Conservation (phyloP, 202 grass and related monocot genomes). For the Digitaria exilis region DNA sequence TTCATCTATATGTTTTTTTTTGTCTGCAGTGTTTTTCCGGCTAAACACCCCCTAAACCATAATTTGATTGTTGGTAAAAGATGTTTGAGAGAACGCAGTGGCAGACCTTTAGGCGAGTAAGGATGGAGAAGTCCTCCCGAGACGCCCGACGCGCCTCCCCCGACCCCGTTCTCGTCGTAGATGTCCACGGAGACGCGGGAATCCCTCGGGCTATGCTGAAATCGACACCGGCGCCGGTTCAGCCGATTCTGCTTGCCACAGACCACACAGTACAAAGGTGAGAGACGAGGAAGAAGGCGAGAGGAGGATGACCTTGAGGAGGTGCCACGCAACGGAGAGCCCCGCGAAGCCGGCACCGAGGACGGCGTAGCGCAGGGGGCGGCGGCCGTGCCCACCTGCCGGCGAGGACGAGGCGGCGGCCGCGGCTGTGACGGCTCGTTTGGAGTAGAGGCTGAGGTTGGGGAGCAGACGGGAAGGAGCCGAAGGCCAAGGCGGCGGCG, state of each 20-base stretch:
- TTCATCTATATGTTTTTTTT: too few relatives aligned
- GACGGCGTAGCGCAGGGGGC: conserved; percentile 65
- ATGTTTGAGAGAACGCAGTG: conserved; percentile 8
- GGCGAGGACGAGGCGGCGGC: not conserved
- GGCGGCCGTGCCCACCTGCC: not conserved
- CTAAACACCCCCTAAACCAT: not conserved
- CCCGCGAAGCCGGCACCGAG: conserved; percentile 88
- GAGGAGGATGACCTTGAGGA: conserved; percentile 66
- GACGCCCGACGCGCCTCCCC: conserved; percentile 81
- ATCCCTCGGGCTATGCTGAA: conserved; percentile 62
- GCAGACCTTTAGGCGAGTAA: conserved; percentile 82
- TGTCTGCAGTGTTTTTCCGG: too few relatives aligned
- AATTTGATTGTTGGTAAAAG: not conserved
- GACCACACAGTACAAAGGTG: not conserved
- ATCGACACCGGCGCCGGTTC: not conserved
- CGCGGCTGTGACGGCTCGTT: conserved; percentile 1
- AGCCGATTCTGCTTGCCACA: not conserved
- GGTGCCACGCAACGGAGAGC: conserved; percentile 89
- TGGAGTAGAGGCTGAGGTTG: conserved; percentile 19
- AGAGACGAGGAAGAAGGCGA: not conserved
- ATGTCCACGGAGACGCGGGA: conserved; percentile 69
- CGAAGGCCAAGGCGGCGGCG: not conserved
- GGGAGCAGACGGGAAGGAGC: conserved; percentile 23
- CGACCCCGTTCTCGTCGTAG: conserved; percentile 81
- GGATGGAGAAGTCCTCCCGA: conserved; percentile 87